A percentile compares a stretch with the other conserved stretches of the same genome.
Evolutionary conservation across 148 eudicot genomes (phyloP).

Genomic region (Fagopyrum tataricum): DNA sequence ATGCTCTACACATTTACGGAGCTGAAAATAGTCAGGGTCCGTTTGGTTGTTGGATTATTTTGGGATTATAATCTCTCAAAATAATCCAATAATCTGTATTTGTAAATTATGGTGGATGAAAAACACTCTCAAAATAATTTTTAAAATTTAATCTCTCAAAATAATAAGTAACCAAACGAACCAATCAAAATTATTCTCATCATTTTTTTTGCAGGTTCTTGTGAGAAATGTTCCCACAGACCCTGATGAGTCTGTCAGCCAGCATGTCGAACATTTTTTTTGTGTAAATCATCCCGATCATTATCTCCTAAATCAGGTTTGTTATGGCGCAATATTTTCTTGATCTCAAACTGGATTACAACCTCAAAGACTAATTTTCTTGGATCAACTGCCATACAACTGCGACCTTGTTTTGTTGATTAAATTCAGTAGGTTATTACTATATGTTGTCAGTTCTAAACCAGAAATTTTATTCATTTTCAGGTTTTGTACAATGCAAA

Average conservation of each 20-base stretch:
- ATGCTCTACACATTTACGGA: too few species aligned
- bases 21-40: too few species aligned
- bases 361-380: background rate
- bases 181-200: too few species aligned
- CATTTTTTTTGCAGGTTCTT: conserved; percentile 56
- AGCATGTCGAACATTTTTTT: conserved; percentile 92
- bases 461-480: conserved; percentile 4
- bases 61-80: too few species aligned
- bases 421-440: background rate
- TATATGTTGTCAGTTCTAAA: background rate
- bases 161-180: too few species aligned
- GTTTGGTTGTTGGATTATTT: too few species aligned
- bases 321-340: background rate
- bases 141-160: too few species aligned
- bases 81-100: too few species aligned
- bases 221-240: conserved; percentile 93
- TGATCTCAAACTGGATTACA: background rate
- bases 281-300: conserved; percentile 86
- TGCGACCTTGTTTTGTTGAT: background rate
- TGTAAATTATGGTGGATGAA: too few species aligned
- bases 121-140: too few species aligned
- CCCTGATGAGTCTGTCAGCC: conserved; percentile 89
- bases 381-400: background rate
- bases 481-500: conserved; percentile 88
- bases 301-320: conserved; percentile 88